Evolutionary conservation across 2,329 filamentous ascomycete genomes (phyloP), one percentile per base, ranked within the genome.

Genomic region (Nemania sp.): DNA sequence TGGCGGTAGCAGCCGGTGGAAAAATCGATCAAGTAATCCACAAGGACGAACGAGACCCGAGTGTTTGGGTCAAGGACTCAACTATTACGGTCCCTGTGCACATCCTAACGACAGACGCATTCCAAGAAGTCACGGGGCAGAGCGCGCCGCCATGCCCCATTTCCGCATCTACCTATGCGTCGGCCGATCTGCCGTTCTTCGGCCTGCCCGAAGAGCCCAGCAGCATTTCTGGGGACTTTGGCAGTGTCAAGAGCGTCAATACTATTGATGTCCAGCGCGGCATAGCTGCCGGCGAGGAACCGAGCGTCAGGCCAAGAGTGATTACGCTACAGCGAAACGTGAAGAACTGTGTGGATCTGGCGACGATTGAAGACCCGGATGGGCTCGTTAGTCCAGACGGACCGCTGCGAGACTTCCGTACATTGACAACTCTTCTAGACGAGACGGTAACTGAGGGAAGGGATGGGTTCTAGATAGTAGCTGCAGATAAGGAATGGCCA

Each of bases 181-280:
- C 65, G 0, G 32, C 73, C 7, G 78, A 77, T 1, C 66, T 79
- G 1, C 79, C 81, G 1, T 84, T 83, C 75, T 84, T 78, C 72
- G 60, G 75, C 7, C 55, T 79, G 27, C 68, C 60, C n/a, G 76
- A 78, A 54, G 59, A 72, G 41, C 61, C 72, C 2, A 72, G 62
- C 24, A 43, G 35, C 18, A 60, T 75, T 10, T 52, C 62, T 1
- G 73, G 73, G 13, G 41, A 62, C 15, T 75, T 73, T 45, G 65
- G 18, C 1, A 47, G 15, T 4, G 51, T 74, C 7, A 62, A 67
- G 53, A 75, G 72, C 51, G 51, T 75, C 38, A 68, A 71, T 26
- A 52, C 68, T 55, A 70, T 73, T n/a, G 69, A 75, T n/a, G 45
- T 58, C 32, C 38, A 57, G 27, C 62, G 63, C 11, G 71, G 70